Evolutionary conservation across 352 stramenopile species (phyloP).

Genomic region (Phytophthora hibernalis): DNA sequence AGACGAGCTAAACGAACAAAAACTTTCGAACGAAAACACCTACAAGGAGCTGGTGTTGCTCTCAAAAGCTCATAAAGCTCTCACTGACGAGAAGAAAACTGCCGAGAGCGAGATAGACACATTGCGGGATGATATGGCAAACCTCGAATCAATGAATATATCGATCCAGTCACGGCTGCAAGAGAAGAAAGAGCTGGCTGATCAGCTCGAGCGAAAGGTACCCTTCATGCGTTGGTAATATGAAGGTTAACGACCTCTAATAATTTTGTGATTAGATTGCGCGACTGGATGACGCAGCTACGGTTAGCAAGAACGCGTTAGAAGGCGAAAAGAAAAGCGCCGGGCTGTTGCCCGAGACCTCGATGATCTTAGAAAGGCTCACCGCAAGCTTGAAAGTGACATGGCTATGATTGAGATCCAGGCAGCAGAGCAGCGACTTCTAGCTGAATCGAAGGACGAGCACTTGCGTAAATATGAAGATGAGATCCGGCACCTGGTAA

Average conservation of each 20-base stretch:
- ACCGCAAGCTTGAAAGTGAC: conserved; percentile 73
- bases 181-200: conserved; percentile 68
- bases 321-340: conserved; percentile 72
- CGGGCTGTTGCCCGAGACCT: conserved; percentile 54
- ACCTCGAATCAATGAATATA: conserved; percentile 64
- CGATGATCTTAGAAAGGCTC: conserved; percentile 69
- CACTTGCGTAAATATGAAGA: conserved; percentile 69
- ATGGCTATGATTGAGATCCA: conserved; percentile 70
- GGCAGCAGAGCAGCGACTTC: conserved; percentile 61
- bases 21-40: conserved; percentile 63
- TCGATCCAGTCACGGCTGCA: conserved; percentile 64
- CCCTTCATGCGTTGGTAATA: neutral
- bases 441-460: conserved; percentile 70
- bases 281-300: conserved; percentile 57
- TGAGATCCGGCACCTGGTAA: conserved; percentile 77
- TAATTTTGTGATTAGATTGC: conserved; percentile 42
- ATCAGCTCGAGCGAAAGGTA: conserved; percentile 76
- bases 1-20: conserved; percentile 66
- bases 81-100: conserved; percentile 67
- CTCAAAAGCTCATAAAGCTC: conserved; percentile 78
- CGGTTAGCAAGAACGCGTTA: conserved; percentile 52
- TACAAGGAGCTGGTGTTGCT: conserved; percentile 86
- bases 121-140: conserved; percentile 56
- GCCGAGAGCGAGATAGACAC: conserved; percentile 55
- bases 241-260: conserved; percentile 13